Evolutionary conservation across 768 basidiomycete species (phyloP), one percentile per base, ranked within the genome.

Genomic region (Collybiopsis confluens): DNA sequence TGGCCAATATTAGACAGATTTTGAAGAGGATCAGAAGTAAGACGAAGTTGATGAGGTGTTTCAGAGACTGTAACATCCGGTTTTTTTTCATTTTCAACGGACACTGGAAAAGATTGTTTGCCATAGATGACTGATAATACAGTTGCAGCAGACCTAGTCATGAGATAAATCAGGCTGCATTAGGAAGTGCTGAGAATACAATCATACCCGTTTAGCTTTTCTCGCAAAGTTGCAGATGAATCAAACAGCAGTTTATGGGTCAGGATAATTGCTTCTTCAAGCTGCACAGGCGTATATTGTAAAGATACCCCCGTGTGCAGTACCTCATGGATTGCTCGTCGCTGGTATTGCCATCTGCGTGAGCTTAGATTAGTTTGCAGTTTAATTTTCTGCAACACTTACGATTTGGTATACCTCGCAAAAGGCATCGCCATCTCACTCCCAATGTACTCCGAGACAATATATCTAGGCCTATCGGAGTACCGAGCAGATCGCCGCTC

Each of bases 91-190:
- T 13, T 33, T 20, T 20, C 27, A 44, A 26, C 45, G 37, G 37
- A 55, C 15, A 26, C 33, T 23, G 23, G 60, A 46, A 28, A 54
- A 41, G 33, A 69, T 54, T 54, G 2, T 51, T 45, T 3, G 67
- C 61, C 13, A 13, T 45, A 45, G 15, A 45, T 45, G 23, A 45
- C 44, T 18, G 44, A 45, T 27, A 45, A 27, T 28, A 45, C 30
- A 9, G 44, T 45, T n/a, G 44, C 44, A 24, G 44, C 44, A 26
- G 44, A 45, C 26, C 44, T 45, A 21, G 16, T 45, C 2, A 27
- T 15, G 16, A 7, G 30, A 21, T 11, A 47, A 13, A 1, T 8
- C 4, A 21, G 11, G 8, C 10, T 18, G 6, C 21, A 11, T 16
- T 20, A 9, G 9, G 6, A 3, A 16, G 15, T 16, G 35, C 9